Percentiles rank a stretch among this genome's conserved stretches.
These are phyloP conservation scores for Plasmodium gaboni DNA, from an alignment of 169 alveolate species.

Conservation along the genomic window DNA sequence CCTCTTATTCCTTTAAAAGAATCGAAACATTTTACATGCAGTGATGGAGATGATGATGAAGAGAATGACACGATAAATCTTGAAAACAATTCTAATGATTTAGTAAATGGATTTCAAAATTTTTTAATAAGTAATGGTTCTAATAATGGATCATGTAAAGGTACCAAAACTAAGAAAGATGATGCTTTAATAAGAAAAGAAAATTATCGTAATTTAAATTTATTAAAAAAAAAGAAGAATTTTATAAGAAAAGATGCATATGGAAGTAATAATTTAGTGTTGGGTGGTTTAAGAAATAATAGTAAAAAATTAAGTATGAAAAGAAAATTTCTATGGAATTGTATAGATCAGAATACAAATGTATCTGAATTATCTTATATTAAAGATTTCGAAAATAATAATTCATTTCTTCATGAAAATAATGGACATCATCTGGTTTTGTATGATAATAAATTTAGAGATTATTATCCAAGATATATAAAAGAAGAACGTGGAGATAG, in stretches of 20 bases:
- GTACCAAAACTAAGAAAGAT: conserved; percentile 10
- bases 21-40: conserved; percentile 42
- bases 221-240: conserved; percentile 40
- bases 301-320: conserved; percentile 23
- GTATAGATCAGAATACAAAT: conserved; percentile 39
- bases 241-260: conserved; percentile 37
- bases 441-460: conserved; percentile 47
- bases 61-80: conserved; percentile 67
- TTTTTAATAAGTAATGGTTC: conserved; percentile 36
- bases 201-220: conserved; percentile 16
- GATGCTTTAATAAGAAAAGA: conserved; percentile 52
- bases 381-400: conserved; percentile 51
- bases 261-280: conserved; percentile 31
- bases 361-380: conserved; percentile 64
- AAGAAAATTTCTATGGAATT: conserved; percentile 14
- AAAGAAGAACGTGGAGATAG: conserved; percentile 21
- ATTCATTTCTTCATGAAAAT: conserved; percentile 57
- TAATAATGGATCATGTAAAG: conserved; percentile 10
- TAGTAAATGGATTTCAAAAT: conserved; percentile 37
- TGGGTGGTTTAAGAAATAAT: conserved; percentile 15
- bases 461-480: conserved; percentile 6
- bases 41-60: conserved; percentile 14
- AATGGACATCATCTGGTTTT: conserved; percentile 42
- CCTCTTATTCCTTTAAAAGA: conserved; percentile 54
- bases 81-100: conserved; percentile 62